A percentile compares a stretch with the other conserved stretches of the same genome.
Evolutionary conservation across 345 rosid species (phyloP).

Genomic region (Eucalyptus coolabah): DNA sequence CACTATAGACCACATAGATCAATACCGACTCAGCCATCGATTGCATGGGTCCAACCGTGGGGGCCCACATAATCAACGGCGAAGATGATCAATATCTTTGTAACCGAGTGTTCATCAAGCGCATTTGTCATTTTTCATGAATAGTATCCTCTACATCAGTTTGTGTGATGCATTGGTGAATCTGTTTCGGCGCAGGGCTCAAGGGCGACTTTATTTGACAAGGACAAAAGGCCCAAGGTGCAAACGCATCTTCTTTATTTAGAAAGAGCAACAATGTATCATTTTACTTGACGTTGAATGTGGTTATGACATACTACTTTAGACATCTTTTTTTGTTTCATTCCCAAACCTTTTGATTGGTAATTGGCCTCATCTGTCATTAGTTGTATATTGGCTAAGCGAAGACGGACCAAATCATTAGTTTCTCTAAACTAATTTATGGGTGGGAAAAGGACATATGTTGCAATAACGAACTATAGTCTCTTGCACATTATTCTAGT

Average conservation of each 20-base stretch:
- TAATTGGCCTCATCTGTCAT: no score
- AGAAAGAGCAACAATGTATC: neutral
- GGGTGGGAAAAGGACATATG: no score
- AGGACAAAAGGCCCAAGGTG: slow-evolving; percentile 6
- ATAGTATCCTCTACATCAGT: neutral
- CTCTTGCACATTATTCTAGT: no score
- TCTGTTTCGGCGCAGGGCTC: neutral
- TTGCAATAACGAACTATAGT: no score
- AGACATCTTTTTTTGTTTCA: neutral
- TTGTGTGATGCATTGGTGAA: neutral
- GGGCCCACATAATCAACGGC: neutral
- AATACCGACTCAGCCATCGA: neutral
- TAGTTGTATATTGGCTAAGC: no score
- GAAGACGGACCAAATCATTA: no score
- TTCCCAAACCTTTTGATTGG: no score
- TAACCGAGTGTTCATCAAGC: neutral
- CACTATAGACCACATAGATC: neutral
- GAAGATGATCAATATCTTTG: neutral
- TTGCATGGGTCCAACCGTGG: neutral
- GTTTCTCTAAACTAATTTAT: no score
- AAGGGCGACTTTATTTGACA: slow-evolving; percentile 1
- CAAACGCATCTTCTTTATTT: neutral
- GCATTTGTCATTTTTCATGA: neutral
- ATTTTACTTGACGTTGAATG: neutral
- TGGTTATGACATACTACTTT: neutral